Conservation (phyloP, 805 yeast genomes). For the Yarrowia sp. region DNA sequence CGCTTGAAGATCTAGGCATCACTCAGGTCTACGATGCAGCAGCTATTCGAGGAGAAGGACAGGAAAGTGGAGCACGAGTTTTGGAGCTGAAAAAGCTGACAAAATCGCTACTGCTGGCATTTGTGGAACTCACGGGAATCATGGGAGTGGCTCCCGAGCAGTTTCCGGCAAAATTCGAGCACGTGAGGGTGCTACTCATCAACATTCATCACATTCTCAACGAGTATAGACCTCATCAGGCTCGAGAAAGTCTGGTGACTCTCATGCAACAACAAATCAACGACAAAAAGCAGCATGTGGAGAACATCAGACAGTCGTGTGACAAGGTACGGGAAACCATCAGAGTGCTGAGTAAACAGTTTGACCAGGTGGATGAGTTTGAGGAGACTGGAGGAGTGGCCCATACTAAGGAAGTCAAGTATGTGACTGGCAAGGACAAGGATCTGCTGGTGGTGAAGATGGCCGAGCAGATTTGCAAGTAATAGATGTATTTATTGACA, state of each 20-base stretch:
- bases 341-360: conserved; percentile 48
- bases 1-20: conserved; percentile 77
- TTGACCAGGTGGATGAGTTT: conserved; percentile 39
- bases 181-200: conserved; percentile 78
- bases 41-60: conserved; percentile 43
- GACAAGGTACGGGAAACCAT: conserved; percentile 54
- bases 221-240: conserved; percentile 94
- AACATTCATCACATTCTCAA: conserved; percentile 91
- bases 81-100: conserved; percentile 80
- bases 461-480: conserved; percentile 19
- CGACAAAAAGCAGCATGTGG: conserved; percentile 45
- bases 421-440: conserved; percentile 18
- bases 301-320: conserved; percentile 53
- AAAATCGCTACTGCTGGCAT: conserved; percentile 78
- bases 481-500: conserved; percentile 10
- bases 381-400: conserved; percentile 31
- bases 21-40: conserved; percentile 65
- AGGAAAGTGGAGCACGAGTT: conserved; percentile 54
- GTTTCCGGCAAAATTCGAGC: conserved; percentile 70
- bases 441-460: conserved; percentile 25
- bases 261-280: conserved; percentile 70
- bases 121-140: conserved; percentile 80
- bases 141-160: conserved; percentile 75
- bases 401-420: conserved; percentile 32
- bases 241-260: conserved; percentile 85